These are phyloP conservation scores for Aethionema arabicum DNA, from an alignment of 345 rosid species.

Conservation along the genomic window DNA sequence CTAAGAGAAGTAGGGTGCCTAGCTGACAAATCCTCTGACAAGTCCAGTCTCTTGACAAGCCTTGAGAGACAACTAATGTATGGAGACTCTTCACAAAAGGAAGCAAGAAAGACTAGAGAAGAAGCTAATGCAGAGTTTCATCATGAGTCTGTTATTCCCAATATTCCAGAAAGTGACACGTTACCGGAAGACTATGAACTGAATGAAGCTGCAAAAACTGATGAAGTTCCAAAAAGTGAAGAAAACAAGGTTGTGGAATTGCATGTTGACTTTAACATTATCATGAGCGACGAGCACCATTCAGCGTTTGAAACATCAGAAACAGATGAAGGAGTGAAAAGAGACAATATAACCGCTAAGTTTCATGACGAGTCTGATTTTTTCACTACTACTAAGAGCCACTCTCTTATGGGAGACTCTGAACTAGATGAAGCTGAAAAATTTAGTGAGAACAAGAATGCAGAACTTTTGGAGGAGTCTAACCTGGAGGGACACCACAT, in stretches of 20 bases:
- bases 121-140: not conserved
- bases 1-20: too few relatives aligned
- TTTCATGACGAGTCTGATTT: constrained; percentile 6
- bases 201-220: not conserved
- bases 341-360: not conserved
- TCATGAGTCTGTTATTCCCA: not conserved
- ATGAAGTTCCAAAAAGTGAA: constrained; percentile 14
- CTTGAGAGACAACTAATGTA: not conserved
- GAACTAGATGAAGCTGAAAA: constrained; percentile 16
- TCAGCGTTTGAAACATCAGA: constrained; percentile 10
- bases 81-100: constrained; percentile 1
- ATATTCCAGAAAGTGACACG: not conserved
- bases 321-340: constrained; percentile 5
- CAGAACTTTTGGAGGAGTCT: constrained; percentile 19
- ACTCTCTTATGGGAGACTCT: constrained; percentile 12
- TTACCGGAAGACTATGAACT: not conserved
- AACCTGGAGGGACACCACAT: constrained; percentile 1
- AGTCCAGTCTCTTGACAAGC: too few relatives aligned
- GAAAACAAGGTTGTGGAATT: constrained; percentile 1
- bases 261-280: not conserved
- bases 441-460: not conserved
- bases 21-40: too few relatives aligned
- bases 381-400: constrained; percentile 1
- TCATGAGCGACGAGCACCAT: constrained; percentile 1
- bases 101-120: constrained; percentile 1